Conservation (phyloP, 257 asterid genomes). For the Scutellaria barbata region DNA sequence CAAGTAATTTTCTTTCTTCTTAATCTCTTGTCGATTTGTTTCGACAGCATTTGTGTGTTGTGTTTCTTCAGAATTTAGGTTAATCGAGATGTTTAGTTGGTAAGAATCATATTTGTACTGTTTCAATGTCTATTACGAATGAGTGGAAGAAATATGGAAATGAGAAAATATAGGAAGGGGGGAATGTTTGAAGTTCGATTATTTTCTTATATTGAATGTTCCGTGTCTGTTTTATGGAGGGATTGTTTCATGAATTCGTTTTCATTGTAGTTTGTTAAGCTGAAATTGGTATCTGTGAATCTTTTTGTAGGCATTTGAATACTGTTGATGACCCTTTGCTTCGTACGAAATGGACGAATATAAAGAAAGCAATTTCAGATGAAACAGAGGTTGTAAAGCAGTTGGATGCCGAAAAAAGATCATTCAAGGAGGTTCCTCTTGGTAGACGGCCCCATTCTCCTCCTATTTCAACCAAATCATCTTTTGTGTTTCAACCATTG, state of each 20-base stretch:
- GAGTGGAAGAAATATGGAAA: background rate
- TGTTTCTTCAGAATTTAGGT: conserved; percentile 16
- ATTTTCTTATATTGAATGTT: background rate
- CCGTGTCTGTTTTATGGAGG: conserved; percentile 11
- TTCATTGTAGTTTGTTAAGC: background rate
- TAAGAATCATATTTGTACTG: conserved; percentile 6
- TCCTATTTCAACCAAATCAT: conserved; percentile 84
- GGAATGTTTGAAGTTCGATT: background rate
- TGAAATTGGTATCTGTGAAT: conserved; percentile 19
- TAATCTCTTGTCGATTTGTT: conserved; percentile 2
- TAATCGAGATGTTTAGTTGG: conserved; percentile 20
- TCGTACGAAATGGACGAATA: conserved; percentile 93
- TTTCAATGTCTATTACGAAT: background rate
- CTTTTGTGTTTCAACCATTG: conserved; percentile 87
- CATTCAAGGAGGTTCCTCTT: conserved; percentile 74
- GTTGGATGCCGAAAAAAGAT: conserved; percentile 87
- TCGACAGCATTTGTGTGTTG: conserved; percentile 9
- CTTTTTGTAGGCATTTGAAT: conserved; percentile 69
- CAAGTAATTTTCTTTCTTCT: conserved; percentile 53
- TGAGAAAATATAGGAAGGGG: background rate
- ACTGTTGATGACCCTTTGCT: conserved; percentile 85
- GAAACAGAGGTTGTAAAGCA: conserved; percentile 98
- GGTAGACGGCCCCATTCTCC: conserved; percentile 90
- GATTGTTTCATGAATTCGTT: background rate
- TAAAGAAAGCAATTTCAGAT: conserved; percentile 85